Evolutionary conservation across 1,139 yeast species (phyloP).

Genomic region (Nadsonia starkeyi-henricii): DNA sequence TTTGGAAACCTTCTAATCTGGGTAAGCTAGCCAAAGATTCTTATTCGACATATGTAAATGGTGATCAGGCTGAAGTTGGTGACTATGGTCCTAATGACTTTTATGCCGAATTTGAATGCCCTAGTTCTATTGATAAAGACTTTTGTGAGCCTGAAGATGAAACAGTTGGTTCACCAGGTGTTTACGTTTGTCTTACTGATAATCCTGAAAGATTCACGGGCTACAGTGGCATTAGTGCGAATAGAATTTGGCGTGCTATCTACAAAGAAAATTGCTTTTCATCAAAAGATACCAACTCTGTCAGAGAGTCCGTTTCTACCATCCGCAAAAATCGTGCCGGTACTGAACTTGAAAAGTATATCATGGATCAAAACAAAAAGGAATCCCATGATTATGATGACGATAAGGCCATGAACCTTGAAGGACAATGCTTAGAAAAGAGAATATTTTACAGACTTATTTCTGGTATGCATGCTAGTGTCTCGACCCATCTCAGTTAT

Average conservation of each 20-base stretch:
- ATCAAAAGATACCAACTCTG: slow-evolving; percentile 1
- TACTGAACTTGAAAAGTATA: slow-evolving; percentile 11
- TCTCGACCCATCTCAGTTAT: slow-evolving; percentile 82
- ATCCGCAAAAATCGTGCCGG: slow-evolving; percentile 9
- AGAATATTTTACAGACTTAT: slow-evolving; percentile 74
- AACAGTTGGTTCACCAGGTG: slow-evolving; percentile 34
- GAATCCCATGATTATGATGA: slow-evolving; percentile 21
- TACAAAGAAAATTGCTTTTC: slow-evolving; percentile 80
- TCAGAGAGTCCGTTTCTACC: slow-evolving; percentile 3
- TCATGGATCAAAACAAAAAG: slow-evolving; percentile 14
- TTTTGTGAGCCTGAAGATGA: slow-evolving; percentile 53
- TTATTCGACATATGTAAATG: slow-evolving; percentile 20
- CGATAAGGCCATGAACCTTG: slow-evolving; percentile 21
- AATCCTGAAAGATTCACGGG: slow-evolving; percentile 97
- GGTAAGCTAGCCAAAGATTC: slow-evolving; percentile 44
- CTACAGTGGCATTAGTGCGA: slow-evolving; percentile 83
- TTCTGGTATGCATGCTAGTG: slow-evolving; percentile 92
- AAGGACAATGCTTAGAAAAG: slow-evolving; percentile 63
- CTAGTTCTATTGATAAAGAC: slow-evolving; percentile 20
- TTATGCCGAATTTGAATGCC: slow-evolving; percentile 12
- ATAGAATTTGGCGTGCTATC: slow-evolving; percentile 85
- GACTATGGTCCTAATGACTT: slow-evolving; percentile 14
- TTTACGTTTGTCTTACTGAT: slow-evolving; percentile 69
- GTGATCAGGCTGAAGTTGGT: slow-evolving; percentile 15
- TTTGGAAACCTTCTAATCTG: slow-evolving; percentile 58